Conservation (phyloP, 805 yeast genomes). For the Clavispora vitiphila region DNA sequence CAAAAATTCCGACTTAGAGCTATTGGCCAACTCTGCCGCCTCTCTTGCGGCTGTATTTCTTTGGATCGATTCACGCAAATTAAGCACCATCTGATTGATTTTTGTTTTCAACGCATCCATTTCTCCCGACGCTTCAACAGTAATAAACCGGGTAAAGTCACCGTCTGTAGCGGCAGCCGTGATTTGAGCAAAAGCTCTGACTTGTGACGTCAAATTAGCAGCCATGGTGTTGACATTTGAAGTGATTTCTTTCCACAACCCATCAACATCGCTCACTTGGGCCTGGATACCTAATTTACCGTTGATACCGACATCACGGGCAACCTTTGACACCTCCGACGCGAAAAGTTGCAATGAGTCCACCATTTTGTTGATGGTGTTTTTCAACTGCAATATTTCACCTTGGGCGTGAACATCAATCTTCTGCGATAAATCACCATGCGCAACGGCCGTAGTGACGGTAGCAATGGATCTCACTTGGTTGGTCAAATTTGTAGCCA, state of each 20-base stretch:
- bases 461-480: slow-evolving; percentile 88
- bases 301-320: slow-evolving; percentile 88
- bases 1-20: slow-evolving; percentile 84
- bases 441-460: slow-evolving; percentile 88
- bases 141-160: slow-evolving; percentile 82
- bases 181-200: slow-evolving; percentile 87
- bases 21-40: slow-evolving; percentile 87
- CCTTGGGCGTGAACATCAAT: slow-evolving; percentile 90
- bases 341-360: slow-evolving; percentile 86
- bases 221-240: slow-evolving; percentile 94
- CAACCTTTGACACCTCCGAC: slow-evolving; percentile 82
- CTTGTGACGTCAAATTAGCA: slow-evolving; percentile 86
- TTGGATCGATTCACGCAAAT: slow-evolving; percentile 82
- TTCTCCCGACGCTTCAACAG: slow-evolving; percentile 90
- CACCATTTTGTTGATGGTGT: slow-evolving; percentile 89
- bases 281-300: slow-evolving; percentile 93
- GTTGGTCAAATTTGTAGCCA: slow-evolving; percentile 51
- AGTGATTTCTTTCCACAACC: slow-evolving; percentile 87
- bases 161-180: slow-evolving; percentile 95
- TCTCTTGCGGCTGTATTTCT: slow-evolving; percentile 91
- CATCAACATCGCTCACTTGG: slow-evolving; percentile 85
- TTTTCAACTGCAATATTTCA: slow-evolving; percentile 77
- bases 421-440: slow-evolving; percentile 81
- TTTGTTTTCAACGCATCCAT: slow-evolving; percentile 69
- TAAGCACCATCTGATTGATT: slow-evolving; percentile 59